A percentile compares a stretch with the other conserved stretches of the same genome.
Conservation (phyloP, 139 green algal species). For the Closterium sp. region DNA sequence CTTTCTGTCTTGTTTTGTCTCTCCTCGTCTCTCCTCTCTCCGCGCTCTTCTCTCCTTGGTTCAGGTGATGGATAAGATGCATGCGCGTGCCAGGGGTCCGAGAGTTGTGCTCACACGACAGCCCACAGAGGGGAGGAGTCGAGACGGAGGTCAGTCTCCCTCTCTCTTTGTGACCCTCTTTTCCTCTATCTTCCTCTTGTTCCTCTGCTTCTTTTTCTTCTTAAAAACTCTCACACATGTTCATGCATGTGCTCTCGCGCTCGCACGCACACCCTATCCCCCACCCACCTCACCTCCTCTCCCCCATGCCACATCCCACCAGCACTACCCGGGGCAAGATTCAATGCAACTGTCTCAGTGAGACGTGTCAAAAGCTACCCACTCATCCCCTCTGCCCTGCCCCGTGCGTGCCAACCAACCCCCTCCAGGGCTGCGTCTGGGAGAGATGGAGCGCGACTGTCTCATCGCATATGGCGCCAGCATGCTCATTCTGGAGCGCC, state of each 20-base stretch:
- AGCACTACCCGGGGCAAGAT: slow-evolving; percentile 78
- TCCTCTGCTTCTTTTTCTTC: no score
- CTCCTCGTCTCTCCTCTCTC: no score
- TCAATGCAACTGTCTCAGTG: slow-evolving; percentile 97
- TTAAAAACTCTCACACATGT: no score
- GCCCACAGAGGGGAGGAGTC: slow-evolving; percentile 89
- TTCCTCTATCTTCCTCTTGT: neutral
- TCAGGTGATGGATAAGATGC: slow-evolving; percentile 96
- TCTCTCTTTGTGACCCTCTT: neutral
- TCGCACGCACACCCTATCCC: neutral
- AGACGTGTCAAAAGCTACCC: no score
- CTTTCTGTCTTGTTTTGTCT: no score
- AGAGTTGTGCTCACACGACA: slow-evolving; percentile 92
- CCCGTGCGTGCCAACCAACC: neutral
- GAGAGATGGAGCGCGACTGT: slow-evolving; percentile 99
- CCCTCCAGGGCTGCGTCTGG: slow-evolving; percentile 48
- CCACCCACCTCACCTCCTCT: neutral
- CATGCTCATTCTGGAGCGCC: slow-evolving; percentile 93
- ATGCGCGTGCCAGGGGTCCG: slow-evolving; percentile 72
- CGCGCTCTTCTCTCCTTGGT: no score
- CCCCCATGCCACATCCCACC: neutral
- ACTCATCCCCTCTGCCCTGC: neutral
- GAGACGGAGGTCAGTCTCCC: slow-evolving; percentile 74
- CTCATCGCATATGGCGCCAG: slow-evolving; percentile 87
- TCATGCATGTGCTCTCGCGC: no score